phyloP scores from a whole-genome alignment of 2,329 filamentous ascomycete genomes.

The Hymenoscyphus fructigenus region DNA sequence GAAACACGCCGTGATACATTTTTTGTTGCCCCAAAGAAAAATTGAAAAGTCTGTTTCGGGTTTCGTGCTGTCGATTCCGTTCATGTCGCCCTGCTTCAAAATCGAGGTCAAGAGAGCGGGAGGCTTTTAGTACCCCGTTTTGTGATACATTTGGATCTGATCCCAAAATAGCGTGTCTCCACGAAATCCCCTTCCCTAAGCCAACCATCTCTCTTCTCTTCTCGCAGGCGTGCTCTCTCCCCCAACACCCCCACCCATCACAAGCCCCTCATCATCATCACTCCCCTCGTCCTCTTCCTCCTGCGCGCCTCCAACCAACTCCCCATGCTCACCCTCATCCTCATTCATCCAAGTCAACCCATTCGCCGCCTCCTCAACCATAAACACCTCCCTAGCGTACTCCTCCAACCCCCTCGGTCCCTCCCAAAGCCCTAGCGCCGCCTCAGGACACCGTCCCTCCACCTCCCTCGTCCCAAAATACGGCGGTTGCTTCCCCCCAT shows the following conservation, averaged over 20 bases:
- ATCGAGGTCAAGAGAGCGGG: background rate
- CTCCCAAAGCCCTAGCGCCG: constrained; percentile 84
- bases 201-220: constrained; percentile 36
- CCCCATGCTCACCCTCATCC: constrained; percentile 40
- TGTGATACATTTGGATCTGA: background rate
- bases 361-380: constrained; percentile 91
- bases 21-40: background rate
- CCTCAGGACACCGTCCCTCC: constrained; percentile 65
- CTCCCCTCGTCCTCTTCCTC: constrained; percentile 36
- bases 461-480: constrained; percentile 61
- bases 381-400: constrained; percentile 92
- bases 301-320: constrained; percentile 34
- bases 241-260: constrained; percentile 31
- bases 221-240: constrained; percentile 32
- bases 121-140: background rate
- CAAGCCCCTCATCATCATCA: constrained; percentile 47
- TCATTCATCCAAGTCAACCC: constrained; percentile 88
- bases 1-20: background rate
- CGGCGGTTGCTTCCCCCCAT: constrained; percentile 54
- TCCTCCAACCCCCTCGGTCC: constrained; percentile 88
- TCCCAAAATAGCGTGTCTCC: background rate
- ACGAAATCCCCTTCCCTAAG: constrained; percentile 19
- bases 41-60: background rate
- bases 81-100: background rate
- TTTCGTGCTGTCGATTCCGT: background rate